Evolutionary conservation across 176 grass and related monocot species (phyloP).

Genomic region (Metroxylon sagu): DNA sequence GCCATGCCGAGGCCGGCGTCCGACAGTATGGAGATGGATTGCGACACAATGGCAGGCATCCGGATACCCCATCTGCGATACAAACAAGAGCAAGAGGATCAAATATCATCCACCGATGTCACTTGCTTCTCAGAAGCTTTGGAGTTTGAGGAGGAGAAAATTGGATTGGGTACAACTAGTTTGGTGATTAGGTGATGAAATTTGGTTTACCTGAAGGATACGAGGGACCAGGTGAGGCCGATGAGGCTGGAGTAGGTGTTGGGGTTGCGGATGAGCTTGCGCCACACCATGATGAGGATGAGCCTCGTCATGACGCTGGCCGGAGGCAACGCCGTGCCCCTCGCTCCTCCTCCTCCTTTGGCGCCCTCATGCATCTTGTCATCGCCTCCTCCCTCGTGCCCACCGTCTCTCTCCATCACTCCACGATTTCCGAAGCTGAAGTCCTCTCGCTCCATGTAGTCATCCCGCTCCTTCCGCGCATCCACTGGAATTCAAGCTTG

Average conservation of each 20-base stretch:
- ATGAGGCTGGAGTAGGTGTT: slow-evolving; percentile 98
- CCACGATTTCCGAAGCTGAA: slow-evolving; percentile 83
- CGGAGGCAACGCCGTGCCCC: slow-evolving; percentile 60
- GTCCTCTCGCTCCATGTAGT: slow-evolving; percentile 54
- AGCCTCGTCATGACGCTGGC: slow-evolving; percentile 94
- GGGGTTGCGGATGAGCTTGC: slow-evolving; percentile 98
- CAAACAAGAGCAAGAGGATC: background rate
- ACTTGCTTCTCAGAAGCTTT: too few species aligned
- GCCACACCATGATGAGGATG: slow-evolving; percentile 99
- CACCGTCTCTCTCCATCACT: slow-evolving; percentile 34
- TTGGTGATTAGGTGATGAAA: too few species aligned
- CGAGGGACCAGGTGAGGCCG: slow-evolving; percentile 84
- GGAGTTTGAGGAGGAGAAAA: too few species aligned
- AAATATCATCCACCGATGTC: too few species aligned
- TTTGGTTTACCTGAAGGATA: slow-evolving; percentile 66
- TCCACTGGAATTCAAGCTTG: slow-evolving; percentile 47
- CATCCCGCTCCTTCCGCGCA: slow-evolving; percentile 46
- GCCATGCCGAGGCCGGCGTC: slow-evolving; percentile 99
- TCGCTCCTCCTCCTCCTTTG: slow-evolving; percentile 12
- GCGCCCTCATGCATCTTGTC: slow-evolving; percentile 38
- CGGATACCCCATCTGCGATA: slow-evolving; percentile 60
- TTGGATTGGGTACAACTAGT: too few species aligned
- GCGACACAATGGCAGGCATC: slow-evolving; percentile 83
- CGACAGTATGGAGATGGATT: slow-evolving; percentile 93
- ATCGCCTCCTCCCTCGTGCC: slow-evolving; percentile 36